Conservation (phyloP, 2,329 filamentous ascomycete genomes). For the Hawksworthiomyces lignivorus region DNA sequence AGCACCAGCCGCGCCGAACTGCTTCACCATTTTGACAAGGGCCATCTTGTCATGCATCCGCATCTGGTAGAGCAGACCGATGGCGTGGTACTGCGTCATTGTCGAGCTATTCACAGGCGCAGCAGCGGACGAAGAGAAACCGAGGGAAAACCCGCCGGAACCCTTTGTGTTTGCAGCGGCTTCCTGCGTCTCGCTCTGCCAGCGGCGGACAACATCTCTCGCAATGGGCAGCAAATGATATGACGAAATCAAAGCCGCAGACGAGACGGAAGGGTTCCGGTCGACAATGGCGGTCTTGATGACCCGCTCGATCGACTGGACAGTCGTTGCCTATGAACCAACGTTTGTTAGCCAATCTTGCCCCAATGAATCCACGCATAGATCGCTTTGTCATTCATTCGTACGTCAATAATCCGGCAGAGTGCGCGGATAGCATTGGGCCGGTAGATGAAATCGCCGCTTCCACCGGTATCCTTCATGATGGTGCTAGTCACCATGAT, state of each 20-base stretch:
- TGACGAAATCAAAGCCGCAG: conserved; percentile 89
- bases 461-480: conserved; percentile 97
- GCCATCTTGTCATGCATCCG: conserved; percentile 96
- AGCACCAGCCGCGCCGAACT: conserved; percentile 84
- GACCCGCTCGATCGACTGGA: conserved; percentile 94
- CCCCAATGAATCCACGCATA: too few relatives aligned
- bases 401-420: conserved; percentile 90
- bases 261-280: conserved; percentile 95
- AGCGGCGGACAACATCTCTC: conserved; percentile 88
- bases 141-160: conserved; percentile 80
- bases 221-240: conserved; percentile 97
- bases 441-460: conserved; percentile 87
- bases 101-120: conserved; percentile 80
- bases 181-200: conserved; percentile 98
- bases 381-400: too few relatives aligned
- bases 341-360: too few relatives aligned
- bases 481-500: conserved; percentile 99
- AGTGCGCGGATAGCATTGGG: conserved; percentile 93
- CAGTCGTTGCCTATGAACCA: conserved; percentile 68
- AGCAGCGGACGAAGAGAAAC: conserved; percentile 69
- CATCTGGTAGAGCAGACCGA: conserved; percentile 96
- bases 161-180: conserved; percentile 87
- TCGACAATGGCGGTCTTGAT: conserved; percentile 99
- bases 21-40: conserved; percentile 99
- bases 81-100: conserved; percentile 98